Evolutionary conservation across 306 rosid species (phyloP).

Genomic region (Trifolium fragiferum): DNA sequence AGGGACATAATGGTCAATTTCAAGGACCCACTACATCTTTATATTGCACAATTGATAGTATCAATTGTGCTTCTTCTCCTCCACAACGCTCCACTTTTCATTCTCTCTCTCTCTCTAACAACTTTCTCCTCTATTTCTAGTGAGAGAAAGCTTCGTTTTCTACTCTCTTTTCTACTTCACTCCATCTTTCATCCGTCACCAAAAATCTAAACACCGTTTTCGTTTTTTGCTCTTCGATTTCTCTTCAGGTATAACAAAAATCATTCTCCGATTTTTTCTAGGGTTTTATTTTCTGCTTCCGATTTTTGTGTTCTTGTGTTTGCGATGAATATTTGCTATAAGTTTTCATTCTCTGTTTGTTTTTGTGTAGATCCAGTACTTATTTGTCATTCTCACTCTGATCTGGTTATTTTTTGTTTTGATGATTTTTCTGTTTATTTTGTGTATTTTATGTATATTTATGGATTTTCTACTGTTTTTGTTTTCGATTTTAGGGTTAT

Average conservation of each 20-base stretch:
- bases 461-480: not conserved
- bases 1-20: conserved; percentile 66
- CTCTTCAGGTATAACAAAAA: not conserved
- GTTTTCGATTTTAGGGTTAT: not conserved
- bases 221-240: not conserved
- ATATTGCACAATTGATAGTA: conserved; percentile 15
- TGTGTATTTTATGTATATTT: not conserved
- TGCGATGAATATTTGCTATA: not conserved
- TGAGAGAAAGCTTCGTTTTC: not conserved
- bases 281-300: conserved; percentile 5
- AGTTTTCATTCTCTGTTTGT: not conserved
- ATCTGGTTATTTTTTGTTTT: conserved; percentile 25
- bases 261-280: not conserved
- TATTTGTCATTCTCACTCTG: conserved; percentile 11
- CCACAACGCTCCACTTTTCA: not conserved
- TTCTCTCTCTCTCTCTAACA: not conserved
- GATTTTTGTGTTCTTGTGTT: not conserved
- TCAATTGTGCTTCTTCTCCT: conserved; percentile 33
- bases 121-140: not conserved
- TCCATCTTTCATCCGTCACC: not conserved
- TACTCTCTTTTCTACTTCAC: not conserved
- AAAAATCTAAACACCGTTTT: not conserved
- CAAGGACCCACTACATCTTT: conserved; percentile 50
- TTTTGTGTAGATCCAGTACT: conserved; percentile 34
- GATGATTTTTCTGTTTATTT: not conserved